A percentile compares a stretch with the other conserved stretches of the same genome.
Evolutionary conservation across 768 basidiomycete species (phyloP).

Genomic region (Phylloporus sp.): DNA sequence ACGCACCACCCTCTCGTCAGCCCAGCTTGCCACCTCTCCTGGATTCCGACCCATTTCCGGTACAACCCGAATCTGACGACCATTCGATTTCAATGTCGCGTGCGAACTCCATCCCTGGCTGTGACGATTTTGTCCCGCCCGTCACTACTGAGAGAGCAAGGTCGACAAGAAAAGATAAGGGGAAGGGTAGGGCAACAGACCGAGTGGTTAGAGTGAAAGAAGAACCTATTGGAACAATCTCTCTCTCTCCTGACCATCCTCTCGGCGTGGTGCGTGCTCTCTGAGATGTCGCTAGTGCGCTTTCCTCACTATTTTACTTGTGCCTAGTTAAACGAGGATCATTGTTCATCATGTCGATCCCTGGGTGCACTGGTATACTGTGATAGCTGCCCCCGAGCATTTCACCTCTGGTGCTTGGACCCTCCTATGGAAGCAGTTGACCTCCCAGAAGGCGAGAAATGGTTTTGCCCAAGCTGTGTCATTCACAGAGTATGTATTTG

Average conservation of each 20-base stretch:
- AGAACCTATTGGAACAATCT: constrained; percentile 35
- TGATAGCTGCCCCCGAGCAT: constrained; percentile 93
- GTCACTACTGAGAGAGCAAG: constrained; percentile 25
- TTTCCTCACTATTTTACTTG: constrained; percentile 15
- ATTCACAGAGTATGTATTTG: constrained; percentile 54
- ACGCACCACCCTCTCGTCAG: constrained; percentile 35
- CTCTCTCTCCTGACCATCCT: constrained; percentile 36
- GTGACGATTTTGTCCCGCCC: constrained; percentile 23
- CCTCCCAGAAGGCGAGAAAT: constrained; percentile 74
- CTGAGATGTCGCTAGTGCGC: constrained; percentile 3
- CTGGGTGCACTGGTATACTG: constrained; percentile 89
- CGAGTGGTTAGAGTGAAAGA: constrained; percentile 41
- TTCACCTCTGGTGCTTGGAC: constrained; percentile 95
- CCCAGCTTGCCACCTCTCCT: constrained; percentile 38
- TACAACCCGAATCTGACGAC: constrained; percentile 58
- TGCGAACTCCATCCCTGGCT: constrained; percentile 49
- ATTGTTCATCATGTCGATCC: constrained; percentile 82
- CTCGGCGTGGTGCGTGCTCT: constrained; percentile 35
- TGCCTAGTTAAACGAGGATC: constrained; percentile 66
- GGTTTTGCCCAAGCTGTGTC: constrained; percentile 75
- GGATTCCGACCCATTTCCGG: constrained; percentile 50
- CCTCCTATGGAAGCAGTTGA: constrained; percentile 90
- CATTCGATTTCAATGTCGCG: constrained; percentile 51
- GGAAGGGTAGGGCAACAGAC: constrained; percentile 45
- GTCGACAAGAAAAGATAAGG: constrained; percentile 39